Base-by-base conservation (phyloP, 192 early-diverging fungal species). In the Coemansia sp. region DNA sequence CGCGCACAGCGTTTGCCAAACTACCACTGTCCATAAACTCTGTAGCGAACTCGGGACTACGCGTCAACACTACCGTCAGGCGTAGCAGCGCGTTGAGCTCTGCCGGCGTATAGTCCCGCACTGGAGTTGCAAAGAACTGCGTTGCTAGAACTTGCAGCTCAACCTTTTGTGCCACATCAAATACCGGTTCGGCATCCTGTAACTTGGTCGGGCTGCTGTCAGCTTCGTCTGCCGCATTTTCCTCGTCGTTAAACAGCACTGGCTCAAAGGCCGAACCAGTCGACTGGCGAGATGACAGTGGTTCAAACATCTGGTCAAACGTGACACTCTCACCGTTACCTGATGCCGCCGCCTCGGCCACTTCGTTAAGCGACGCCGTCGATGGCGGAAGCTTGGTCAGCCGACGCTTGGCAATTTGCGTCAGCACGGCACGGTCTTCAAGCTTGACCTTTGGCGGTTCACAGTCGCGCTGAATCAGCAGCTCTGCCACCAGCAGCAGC, bases 51-150 rank as follows among this genome's bases (percentile, higher is more conserved):
- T 62, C 63, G 57, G 88, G 82, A 19, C 82, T 69, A 29, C 93
- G 85, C 29, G 95, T 95, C 37, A 97, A 75, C n/a, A 91, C 85
- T 11, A 94, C 90, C 6, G 91, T 72, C 22, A 95, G 84, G 4
- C 92, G 83, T 54, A 97, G 82, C 29, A 90, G 73, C 16, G 94
- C 88, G 69, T 93, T 81, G 35, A 81, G 65, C 62, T 58, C 66
- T 0, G 54, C 62, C 19, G 65, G 66, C 3, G 65, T 19, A 48
- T 57, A 72, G 10, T 35, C 37, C 2, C 69, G 66, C 49, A 72
- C 58, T 0, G 69, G 69, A n/a, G 41, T 4, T 7, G 54, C 38
- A 38, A 81, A 81, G 39, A 81, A 81, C 52, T 47, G 37, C 26
- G 56, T 55, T 2, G 56, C 63, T 11, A 81, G 56, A 3, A 62